Evolutionary conservation across 139 green algal species (phyloP).

Genomic region (Auxenochlorella pyrenoidosa): DNA sequence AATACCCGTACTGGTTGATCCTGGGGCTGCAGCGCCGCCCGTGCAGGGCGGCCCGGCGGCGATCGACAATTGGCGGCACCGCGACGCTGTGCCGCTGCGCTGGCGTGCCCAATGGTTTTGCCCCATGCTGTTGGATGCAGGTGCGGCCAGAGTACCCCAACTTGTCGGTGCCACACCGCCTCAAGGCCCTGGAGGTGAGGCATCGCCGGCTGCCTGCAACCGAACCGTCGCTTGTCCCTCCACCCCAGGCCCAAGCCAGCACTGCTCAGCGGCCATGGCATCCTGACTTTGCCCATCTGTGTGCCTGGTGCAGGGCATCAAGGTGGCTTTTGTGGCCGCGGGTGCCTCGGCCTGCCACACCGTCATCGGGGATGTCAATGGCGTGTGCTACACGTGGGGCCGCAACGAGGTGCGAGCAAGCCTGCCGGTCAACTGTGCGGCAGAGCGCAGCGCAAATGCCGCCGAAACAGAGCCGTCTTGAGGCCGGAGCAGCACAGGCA

Average conservation of each 20-base stretch:
- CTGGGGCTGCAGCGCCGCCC: no score
- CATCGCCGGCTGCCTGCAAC: background rate
- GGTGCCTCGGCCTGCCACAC: constrained; percentile 83
- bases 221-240: background rate
- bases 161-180: constrained; percentile 66
- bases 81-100: background rate
- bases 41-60: background rate
- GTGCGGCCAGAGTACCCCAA: constrained; percentile 71
- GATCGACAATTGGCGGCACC: background rate
- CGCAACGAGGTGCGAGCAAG: constrained; percentile 79
- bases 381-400: constrained; percentile 88
- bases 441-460: background rate
- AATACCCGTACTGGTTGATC: no score
- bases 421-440: no score
- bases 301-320: constrained; percentile 62
- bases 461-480: background rate
- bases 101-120: background rate
- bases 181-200: constrained; percentile 77
- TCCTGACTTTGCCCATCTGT: no score
- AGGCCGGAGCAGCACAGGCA: no score
- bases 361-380: constrained; percentile 72
- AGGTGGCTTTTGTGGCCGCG: constrained; percentile 78
- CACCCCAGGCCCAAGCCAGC: background rate
- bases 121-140: background rate
- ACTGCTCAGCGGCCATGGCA: background rate